Conservation (phyloP, 108 stramenopile genomes). For the Fragilaria crotonensis region DNA sequence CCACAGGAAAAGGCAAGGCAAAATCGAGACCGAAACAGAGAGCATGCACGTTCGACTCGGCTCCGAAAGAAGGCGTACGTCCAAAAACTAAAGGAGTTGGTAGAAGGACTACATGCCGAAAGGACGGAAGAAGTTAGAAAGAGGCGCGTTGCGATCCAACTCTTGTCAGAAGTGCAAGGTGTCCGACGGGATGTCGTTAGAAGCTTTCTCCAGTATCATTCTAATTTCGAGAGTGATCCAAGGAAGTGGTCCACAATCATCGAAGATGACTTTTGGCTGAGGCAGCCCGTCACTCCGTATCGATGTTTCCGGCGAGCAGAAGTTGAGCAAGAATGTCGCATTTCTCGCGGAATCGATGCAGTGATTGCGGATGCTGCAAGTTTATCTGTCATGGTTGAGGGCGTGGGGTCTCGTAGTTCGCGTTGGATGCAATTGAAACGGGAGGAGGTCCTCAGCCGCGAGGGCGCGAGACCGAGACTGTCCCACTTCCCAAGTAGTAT, state of each 20-base stretch:
- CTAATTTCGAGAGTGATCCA: constrained; percentile 46
- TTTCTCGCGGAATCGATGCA: constrained; percentile 69
- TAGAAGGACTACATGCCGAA: constrained; percentile 76
- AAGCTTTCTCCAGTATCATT: constrained; percentile 58
- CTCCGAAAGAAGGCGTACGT: constrained; percentile 95
- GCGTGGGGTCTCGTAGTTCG: constrained; percentile 61
- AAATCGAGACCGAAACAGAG: constrained; percentile 87
- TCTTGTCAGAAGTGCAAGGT: constrained; percentile 64
- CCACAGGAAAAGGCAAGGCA: constrained; percentile 61
- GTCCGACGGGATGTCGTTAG: constrained; percentile 63
- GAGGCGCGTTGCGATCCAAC: constrained; percentile 74
- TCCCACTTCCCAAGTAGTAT: constrained; percentile 54
- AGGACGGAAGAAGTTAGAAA: constrained; percentile 72
- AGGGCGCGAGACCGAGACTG: constrained; percentile 20
- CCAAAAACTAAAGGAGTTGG: constrained; percentile 83
- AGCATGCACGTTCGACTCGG: constrained; percentile 91
- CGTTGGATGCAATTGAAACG: constrained; percentile 79
- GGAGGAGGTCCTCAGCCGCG: constrained; percentile 36
- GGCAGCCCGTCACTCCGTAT: constrained; percentile 84
- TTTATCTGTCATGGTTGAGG: constrained; percentile 79
- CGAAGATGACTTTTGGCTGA: constrained; percentile 73
- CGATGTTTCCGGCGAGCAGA: constrained; percentile 73
- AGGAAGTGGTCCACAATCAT: constrained; percentile 68
- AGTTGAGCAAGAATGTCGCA: constrained; percentile 74
- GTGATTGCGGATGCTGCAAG: constrained; percentile 79